A percentile compares a stretch with the other conserved stretches of the same genome.
Evolutionary conservation across 345 rosid genomes (phyloP).

Genomic region (Camelina neglecta): DNA sequence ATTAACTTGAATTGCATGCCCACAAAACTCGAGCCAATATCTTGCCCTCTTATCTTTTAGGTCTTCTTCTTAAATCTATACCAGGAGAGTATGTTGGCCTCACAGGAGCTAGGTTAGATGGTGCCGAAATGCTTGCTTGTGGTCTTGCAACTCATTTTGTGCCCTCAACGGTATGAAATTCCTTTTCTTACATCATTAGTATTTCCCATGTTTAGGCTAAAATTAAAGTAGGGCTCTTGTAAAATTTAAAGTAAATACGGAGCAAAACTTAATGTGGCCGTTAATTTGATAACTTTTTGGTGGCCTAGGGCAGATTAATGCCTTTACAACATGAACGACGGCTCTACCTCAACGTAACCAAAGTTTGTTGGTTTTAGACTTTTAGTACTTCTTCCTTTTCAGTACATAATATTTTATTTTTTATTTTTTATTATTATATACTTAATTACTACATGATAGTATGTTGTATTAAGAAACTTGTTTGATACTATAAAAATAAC

Average conservation of each 20-base stretch:
- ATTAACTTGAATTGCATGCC: neutral
- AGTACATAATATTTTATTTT: no score
- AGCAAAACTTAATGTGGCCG: no score
- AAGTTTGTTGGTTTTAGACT: neutral
- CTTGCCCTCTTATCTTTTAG: neutral
- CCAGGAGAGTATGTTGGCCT: conserved; percentile 85
- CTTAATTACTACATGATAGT: no score
- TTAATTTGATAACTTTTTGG: no score
- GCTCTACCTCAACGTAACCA: neutral
- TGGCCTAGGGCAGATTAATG: no score
- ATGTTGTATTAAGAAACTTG: no score
- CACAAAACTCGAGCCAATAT: neutral
- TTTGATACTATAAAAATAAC: no score
- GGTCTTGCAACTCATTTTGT: conserved; percentile 94
- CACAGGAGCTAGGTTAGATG: conserved; percentile 76
- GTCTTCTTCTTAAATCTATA: neutral
- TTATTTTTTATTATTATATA: no score
- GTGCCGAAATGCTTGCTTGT: conserved; percentile 85
- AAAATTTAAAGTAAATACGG: no score
- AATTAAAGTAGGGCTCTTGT: neutral
- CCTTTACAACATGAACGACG: no score
- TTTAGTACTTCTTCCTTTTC: neutral
- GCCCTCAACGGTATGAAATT: conserved; percentile 58
- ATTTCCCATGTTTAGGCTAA: neutral
- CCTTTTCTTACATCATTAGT: neutral